These are phyloP conservation scores for Microbotryum intermedium DNA, from an alignment of 1,284 basidiomycete species.

Conservation along the genomic window DNA sequence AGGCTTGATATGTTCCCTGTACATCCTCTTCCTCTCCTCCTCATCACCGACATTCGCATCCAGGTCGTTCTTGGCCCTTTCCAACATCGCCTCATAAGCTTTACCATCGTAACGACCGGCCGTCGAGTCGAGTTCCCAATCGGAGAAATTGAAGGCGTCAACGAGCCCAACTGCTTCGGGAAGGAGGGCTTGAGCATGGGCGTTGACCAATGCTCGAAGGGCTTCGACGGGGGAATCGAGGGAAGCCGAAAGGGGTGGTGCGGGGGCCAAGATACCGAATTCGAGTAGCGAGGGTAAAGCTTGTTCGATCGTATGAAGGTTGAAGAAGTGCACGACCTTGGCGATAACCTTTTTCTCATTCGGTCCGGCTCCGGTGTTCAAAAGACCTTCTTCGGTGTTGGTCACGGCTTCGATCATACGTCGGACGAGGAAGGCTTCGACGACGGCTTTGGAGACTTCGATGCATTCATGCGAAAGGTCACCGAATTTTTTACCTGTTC, in stretches of 20 bases:
- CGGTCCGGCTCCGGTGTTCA: slow-evolving; percentile 26
- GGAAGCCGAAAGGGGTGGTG: not conserved
- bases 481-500: slow-evolving; percentile 36
- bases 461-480: slow-evolving; percentile 41
- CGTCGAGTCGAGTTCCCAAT: slow-evolving; percentile 57
- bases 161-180: slow-evolving; percentile 61
- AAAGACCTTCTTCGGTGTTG: slow-evolving; percentile 31
- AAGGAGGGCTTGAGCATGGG: slow-evolving; percentile 49
- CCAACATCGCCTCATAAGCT: slow-evolving; percentile 27
- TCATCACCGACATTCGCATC: slow-evolving; percentile 14
- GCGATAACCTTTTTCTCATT: slow-evolving; percentile 41
- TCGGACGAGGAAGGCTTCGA: slow-evolving; percentile 57
- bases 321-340: slow-evolving; percentile 50
- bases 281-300: slow-evolving; percentile 54
- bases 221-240: slow-evolving; percentile 45
- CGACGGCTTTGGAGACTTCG: slow-evolving; percentile 54
- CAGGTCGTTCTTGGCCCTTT: slow-evolving; percentile 18
- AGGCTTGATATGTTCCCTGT: slow-evolving; percentile 15
- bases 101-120: slow-evolving; percentile 18
- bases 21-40: slow-evolving; percentile 8
- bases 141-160: slow-evolving; percentile 65
- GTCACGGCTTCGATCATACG: slow-evolving; percentile 49
- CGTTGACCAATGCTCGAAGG: slow-evolving; percentile 51
- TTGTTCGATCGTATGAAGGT: slow-evolving; percentile 53
- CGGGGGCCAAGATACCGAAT: slow-evolving; percentile 45